These are phyloP conservation scores for Fusarium pseudonygamai DNA, from an alignment of 2,329 filamentous ascomycete species.

Conservation along the genomic window DNA sequence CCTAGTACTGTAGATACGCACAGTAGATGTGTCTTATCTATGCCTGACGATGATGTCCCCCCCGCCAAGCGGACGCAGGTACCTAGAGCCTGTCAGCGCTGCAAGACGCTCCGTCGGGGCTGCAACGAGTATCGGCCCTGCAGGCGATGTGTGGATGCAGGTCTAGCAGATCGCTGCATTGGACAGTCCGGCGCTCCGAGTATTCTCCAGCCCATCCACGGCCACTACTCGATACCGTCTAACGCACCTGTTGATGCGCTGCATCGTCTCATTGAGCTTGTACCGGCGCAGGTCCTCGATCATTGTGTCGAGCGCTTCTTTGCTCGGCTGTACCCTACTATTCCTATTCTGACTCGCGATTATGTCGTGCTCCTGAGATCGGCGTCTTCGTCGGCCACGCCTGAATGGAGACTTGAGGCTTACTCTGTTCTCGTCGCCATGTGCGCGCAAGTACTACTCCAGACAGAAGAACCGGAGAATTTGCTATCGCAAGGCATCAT, in stretches of 20 bases:
- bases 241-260: conserved; percentile 6
- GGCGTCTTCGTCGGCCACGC: conserved; percentile 19
- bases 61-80: conserved; percentile 53
- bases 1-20: too few species aligned
- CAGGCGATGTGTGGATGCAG: conserved; percentile 53
- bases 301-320: conserved; percentile 54
- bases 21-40: conserved; percentile 2
- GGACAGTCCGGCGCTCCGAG: conserved; percentile 23
- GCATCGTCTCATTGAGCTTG: conserved; percentile 47
- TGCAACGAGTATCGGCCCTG: conserved; percentile 58
- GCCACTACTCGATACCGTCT: not conserved
- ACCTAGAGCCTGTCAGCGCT: conserved; percentile 55
- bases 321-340: conserved; percentile 52
- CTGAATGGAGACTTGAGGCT: conserved; percentile 47
- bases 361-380: conserved; percentile 48
- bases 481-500: conserved; percentile 47
- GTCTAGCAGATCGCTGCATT: conserved; percentile 52
- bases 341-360: conserved; percentile 53
- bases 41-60: conserved; percentile 19
- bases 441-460: conserved; percentile 54
- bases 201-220: conserved; percentile 8
- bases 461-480: conserved; percentile 51
- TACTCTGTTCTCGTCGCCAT: conserved; percentile 51
- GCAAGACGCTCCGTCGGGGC: conserved; percentile 54
- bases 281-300: conserved; percentile 48